Evolutionary conservation across 75 land plant species (phyloP), one percentile per base, ranked within the genome.

Genomic region (Adiantum capillusveneris): DNA sequence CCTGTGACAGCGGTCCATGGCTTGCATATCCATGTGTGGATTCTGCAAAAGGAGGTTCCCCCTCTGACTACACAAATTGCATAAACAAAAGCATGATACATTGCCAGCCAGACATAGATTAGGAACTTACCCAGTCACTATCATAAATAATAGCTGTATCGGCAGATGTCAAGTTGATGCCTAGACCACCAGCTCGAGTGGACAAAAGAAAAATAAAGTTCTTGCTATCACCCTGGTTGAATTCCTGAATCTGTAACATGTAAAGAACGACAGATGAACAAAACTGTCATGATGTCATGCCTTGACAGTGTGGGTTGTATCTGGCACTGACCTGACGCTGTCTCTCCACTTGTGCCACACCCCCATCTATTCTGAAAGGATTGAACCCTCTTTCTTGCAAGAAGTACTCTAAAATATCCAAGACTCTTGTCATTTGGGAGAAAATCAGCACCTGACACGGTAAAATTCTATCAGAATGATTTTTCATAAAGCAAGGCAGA

Each of bases 21-120:
- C 99, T 78, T 95, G 99, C 71, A 95, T 43, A 80, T 95, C 99
- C 36, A 87, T 92, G 58, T 95, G 98, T 14, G 98, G 98, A 45
- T 94, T 94, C 95, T 34, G 37, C 3, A 34, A 34, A 34, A 34
- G 9, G 9, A 5, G 37, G 37, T 34, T 34, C 37, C 3, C 9
- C 37, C 37, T 34, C 9, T n/a, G n/a, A n/a, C n/a, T n/a, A n/a
- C n/a, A n/a, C n/a, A n/a, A n/a, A n/a, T n/a, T n/a, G n/a, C n/a
- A n/a, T n/a, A n/a, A n/a, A n/a, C n/a, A n/a, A n/a, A n/a, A n/a
- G n/a, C n/a, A n/a, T n/a, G n/a, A n/a, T n/a, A n/a, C n/a, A n/a
- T n/a, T n/a, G n/a, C n/a, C n/a, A n/a, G n/a, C n/a, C n/a, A n/a
- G n/a, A n/a, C n/a, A n/a, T n/a, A n/a, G n/a, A n/a, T n/a, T n/a